Evolutionary conservation across 257 asterid species (phyloP).

Genomic region (Thymus mandschuricus): DNA sequence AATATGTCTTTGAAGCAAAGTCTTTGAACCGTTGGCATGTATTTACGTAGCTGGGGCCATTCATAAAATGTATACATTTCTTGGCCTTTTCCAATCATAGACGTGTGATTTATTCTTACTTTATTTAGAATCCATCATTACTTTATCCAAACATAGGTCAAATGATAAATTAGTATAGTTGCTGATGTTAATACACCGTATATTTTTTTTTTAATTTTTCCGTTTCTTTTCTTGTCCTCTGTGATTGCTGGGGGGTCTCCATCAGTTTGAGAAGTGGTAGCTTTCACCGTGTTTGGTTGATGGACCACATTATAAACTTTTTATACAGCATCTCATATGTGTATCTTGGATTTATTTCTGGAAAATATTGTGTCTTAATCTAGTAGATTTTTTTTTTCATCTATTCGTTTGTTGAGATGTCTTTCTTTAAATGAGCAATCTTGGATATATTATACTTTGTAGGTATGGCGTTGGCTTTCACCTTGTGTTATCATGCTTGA

Average conservation of each 20-base stretch:
- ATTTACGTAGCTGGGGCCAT: constrained; percentile 33
- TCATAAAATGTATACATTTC: constrained; percentile 29
- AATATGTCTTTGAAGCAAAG: constrained; percentile 72
- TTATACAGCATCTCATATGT: not conserved
- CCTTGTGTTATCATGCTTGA: constrained; percentile 35
- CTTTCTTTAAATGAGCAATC: constrained; percentile 28
- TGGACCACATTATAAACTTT: constrained; percentile 24
- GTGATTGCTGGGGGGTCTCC: constrained; percentile 57
- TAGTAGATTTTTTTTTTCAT: constrained; percentile 32
- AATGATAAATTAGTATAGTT: constrained; percentile 23
- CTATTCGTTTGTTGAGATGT: constrained; percentile 34
- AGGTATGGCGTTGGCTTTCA: constrained; percentile 41
- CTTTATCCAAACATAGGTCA: constrained; percentile 1
- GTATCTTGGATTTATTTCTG: constrained; percentile 30
- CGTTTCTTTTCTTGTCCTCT: constrained; percentile 21
- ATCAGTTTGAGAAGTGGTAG: constrained; percentile 51
- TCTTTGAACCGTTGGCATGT: constrained; percentile 59
- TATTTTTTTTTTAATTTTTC: not conserved
- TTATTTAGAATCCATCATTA: constrained; percentile 24
- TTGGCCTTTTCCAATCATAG: constrained; percentile 32
- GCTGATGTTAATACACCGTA: constrained; percentile 28
- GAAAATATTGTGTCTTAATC: constrained; percentile 37
- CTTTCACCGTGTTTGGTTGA: constrained; percentile 57
- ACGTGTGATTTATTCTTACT: constrained; percentile 20
- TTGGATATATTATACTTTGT: constrained; percentile 24